These are phyloP conservation scores for Botrytis hyacinthi DNA, from an alignment of 2,329 filamentous ascomycete species.

Conservation along the genomic window DNA sequence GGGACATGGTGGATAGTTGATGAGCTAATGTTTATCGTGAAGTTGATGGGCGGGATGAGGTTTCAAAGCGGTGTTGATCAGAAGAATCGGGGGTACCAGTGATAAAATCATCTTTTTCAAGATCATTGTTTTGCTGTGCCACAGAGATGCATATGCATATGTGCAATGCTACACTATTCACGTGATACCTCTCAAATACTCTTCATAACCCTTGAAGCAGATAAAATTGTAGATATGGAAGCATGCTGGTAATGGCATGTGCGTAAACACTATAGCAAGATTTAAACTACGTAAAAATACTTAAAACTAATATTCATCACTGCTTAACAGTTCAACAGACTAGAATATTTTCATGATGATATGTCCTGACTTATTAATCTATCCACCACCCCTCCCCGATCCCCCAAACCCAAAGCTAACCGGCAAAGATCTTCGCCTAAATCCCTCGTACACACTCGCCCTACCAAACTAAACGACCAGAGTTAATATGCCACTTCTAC, in stretches of 20 bases:
- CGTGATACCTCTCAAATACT: neutral
- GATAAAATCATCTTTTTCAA: no score
- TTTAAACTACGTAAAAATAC: neutral
- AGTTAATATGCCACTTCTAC: neutral
- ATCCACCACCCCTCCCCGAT: neutral
- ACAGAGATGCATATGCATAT: neutral
- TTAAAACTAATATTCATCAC: neutral
- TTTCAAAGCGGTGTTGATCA: neutral
- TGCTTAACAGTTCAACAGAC: neutral
- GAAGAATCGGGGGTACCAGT: no score
- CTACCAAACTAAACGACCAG: neutral
- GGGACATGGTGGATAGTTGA: no score
- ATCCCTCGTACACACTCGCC: neutral
- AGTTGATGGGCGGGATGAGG: no score
- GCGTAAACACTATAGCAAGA: neutral
- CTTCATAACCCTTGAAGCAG: fast-evolving
- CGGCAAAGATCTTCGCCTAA: neutral
- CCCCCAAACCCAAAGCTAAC: neutral
- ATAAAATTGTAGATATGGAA: neutral
- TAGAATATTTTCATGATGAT: neutral
- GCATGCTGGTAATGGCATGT: neutral
- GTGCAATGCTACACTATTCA: neutral
- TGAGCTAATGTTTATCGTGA: no score
- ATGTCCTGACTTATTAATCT: neutral
- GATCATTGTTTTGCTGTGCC: neutral